Base-by-base conservation (phyloP, 441 rosid genomes). In the Gossypium trilobum region DNA sequence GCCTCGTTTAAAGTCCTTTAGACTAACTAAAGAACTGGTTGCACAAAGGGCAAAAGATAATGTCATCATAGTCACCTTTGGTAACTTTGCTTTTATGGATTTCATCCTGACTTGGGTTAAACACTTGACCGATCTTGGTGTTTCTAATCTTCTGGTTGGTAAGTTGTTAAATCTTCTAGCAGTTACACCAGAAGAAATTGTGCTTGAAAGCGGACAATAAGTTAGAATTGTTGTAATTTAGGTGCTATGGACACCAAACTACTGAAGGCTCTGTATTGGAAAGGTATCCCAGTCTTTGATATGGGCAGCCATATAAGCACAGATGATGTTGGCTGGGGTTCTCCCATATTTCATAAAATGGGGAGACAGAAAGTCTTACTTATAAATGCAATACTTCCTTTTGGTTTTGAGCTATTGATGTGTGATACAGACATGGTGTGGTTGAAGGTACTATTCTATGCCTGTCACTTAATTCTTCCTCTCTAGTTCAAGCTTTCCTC, bases 381-480 rank as follows among this genome's bases (percentile, higher is more conserved):
- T 74, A 91, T 95, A 25, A 93, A 95, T 72, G 78, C 89, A 13
- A 82, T 95, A 63, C 90, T 95, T 51, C 96, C 98, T 56, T 91
- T 78, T 77, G 99, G 99, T 57, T 85, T 68, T 76, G 98, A 95
- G 82, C 81, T 95, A 67, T 77, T 95, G 80, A 95, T 92, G 99
- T 95, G 99, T 48, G 99, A 95, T 75, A 91, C 99, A 19, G 99
- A 95, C 80, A 92, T 91, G 98, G 98, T 89, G 72, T 95, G 99
- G 99, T 82, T 95, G 75, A 95, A 95, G 98, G 99, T 91, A 81
- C 42, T n/a, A 51, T 51, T 62, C 14, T 29, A 5, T 75, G 39
- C 59, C 55, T 44, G 17, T 27, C 68, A 22, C 3, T 54, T 67
- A 29, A 48, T 64, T 44, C 16, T 50, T 54, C 59, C 60, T 27